Base-by-base conservation (phyloP, 2,329 filamentous ascomycete genomes). In the Myriosclerotinia scirpicola region DNA sequence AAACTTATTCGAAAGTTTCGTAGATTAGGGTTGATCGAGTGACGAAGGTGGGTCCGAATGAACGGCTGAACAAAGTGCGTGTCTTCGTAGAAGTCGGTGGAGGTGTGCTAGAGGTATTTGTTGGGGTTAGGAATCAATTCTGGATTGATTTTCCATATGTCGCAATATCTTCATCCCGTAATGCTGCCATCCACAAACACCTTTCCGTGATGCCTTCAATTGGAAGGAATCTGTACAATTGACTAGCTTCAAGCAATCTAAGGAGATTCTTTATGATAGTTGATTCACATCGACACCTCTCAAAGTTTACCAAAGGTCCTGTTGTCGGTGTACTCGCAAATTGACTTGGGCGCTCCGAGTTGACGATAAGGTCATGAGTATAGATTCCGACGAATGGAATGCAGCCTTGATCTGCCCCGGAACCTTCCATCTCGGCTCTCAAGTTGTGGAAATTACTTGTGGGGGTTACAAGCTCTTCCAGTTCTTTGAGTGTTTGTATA, bases 361-460 rank as follows among this genome's bases (percentile, higher is more conserved):
- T 94, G 81, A 91, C 92, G 54, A 93, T 85, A 52, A 95, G 81
- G 75, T 95, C 91, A 74, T 93, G 91, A 2, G 90, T 94, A 77
- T 95, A 95, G 65, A 89, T 88, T 67, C 88, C 91, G 58, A 95
- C 90, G 75, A 95, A 94, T 0, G 91, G 91, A 68, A 95, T 93
- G 73, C 91, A 94, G 1, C 90, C 90, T 48, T 84, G 82, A 64
- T 91, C 88, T 1, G 83, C 77, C n/a, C 75, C 77, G 52, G 77
- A 72, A 9, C 85, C 85, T 77, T 95, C 91, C 91, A 94, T 95
- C 78, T 94, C 91, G 0, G 87, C 84, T 53, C 91, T 85, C 20
- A 95, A 82, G 70, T 85, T 89, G 76, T 90, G 84, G 72, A 94
- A 95, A 76, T 94, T 95, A 70, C 88, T 85, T 46, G 89, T 85